A percentile compares a stretch with the other conserved stretches of the same genome.
Conservation (phyloP, 345 rosid genomes). For the Eucalyptus urophylla region DNA sequence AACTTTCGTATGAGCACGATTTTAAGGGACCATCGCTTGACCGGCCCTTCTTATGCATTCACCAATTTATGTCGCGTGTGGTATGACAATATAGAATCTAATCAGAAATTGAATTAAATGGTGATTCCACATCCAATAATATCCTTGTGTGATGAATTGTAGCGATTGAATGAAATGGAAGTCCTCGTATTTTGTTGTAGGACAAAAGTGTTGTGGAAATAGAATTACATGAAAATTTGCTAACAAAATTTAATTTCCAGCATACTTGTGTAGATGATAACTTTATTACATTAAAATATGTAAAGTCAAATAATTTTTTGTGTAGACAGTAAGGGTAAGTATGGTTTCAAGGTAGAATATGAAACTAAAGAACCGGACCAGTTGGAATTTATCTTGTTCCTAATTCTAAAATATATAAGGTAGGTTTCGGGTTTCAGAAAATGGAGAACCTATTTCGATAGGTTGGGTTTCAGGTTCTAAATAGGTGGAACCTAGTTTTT, state of each 20-base stretch:
- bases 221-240: not conserved
- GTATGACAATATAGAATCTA: not conserved
- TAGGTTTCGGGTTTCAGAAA: no score
- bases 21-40: not conserved
- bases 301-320: not conserved
- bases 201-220: not conserved
- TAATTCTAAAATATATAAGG: no score
- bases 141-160: not conserved
- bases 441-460: no score
- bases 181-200: not conserved
- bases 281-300: not conserved
- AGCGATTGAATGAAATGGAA: not conserved
- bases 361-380: no score
- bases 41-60: not conserved
- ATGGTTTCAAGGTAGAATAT: no score
- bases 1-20: not conserved
- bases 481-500: no score
- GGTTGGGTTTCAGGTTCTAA: no score
- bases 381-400: no score
- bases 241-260: not conserved
- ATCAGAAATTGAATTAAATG: not conserved
- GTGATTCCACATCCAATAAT: not conserved
- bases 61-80: not conserved
- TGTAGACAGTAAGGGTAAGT: not conserved
- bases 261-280: not conserved